Percentiles rank a stretch among this genome's conserved stretches.
phyloP scores from a whole-genome alignment of 768 basidiomycete genomes.

The Dictyophora rubrovolvata region DNA sequence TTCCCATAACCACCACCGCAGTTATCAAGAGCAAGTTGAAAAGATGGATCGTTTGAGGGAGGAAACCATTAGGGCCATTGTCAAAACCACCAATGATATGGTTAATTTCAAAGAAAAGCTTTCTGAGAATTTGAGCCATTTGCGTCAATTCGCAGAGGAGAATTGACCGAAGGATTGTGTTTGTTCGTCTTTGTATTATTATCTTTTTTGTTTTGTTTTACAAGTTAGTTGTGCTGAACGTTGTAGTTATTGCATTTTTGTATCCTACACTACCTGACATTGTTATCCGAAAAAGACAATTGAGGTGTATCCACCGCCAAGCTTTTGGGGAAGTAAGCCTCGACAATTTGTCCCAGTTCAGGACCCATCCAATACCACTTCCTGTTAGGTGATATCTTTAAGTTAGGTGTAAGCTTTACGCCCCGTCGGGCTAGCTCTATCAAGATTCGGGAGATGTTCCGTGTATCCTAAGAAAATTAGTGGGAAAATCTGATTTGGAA shows the following conservation, averaged over 20 bases:
- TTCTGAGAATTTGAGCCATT: constrained; percentile 47
- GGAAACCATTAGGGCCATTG: constrained; percentile 69
- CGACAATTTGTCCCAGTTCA: constrained; percentile 56
- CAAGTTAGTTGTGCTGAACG: neutral
- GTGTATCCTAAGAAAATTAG: constrained; percentile 58
- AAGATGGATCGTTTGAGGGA: constrained; percentile 66
- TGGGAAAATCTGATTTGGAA: neutral
- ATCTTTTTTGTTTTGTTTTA: neutral
- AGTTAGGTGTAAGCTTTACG: constrained; percentile 63
- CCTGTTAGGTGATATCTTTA: constrained; percentile 48
- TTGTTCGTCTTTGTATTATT: neutral
- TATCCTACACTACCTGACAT: neutral
- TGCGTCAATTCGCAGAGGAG: constrained; percentile 10
- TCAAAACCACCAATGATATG: constrained; percentile 79
- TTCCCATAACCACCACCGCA: constrained; percentile 20
- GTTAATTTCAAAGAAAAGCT: constrained; percentile 74
- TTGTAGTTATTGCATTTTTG: neutral
- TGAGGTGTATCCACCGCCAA: neutral
- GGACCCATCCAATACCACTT: constrained; percentile 83
- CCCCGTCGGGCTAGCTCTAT: constrained; percentile 66
- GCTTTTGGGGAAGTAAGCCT: constrained; percentile 22
- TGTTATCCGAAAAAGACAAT: too few relatives aligned
- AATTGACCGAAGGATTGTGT: neutral
- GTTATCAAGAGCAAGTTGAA: constrained; percentile 71
- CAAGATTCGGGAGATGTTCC: constrained; percentile 79